These are phyloP conservation scores for Solanum habrochaites DNA, from an alignment of 257 asterid genomes.

Conservation along the genomic window DNA sequence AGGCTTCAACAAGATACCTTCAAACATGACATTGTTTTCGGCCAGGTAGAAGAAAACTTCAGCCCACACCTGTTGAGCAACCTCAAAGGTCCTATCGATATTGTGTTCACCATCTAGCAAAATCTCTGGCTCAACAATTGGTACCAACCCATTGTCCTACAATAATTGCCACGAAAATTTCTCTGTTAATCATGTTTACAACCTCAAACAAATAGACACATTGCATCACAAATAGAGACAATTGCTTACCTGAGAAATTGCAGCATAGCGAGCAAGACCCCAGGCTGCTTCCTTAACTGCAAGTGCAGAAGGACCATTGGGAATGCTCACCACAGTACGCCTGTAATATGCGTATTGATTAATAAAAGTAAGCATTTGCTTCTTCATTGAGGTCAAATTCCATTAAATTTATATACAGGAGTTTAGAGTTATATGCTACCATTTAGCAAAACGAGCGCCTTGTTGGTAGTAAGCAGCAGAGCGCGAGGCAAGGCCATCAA, in stretches of 20 bases:
- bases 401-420: background rate
- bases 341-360: slow-evolving; percentile 10
- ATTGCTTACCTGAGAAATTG: slow-evolving; percentile 50
- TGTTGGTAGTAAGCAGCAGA: slow-evolving; percentile 74
- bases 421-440: slow-evolving; percentile 12
- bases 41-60: slow-evolving; percentile 70
- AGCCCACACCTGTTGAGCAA: slow-evolving; percentile 61
- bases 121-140: slow-evolving; percentile 79
- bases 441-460: slow-evolving; percentile 71
- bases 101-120: slow-evolving; percentile 61
- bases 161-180: background rate
- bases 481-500: slow-evolving; percentile 77
- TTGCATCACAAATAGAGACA: background rate
- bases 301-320: slow-evolving; percentile 62
- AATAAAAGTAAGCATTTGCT: background rate
- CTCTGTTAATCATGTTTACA: background rate
- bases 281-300: slow-evolving; percentile 85
- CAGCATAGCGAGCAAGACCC: slow-evolving; percentile 84
- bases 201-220: background rate
- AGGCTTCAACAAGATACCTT: slow-evolving; percentile 68
- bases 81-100: slow-evolving; percentile 61
- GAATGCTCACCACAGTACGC: slow-evolving; percentile 78
- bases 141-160: slow-evolving; percentile 72
- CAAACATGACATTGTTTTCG: slow-evolving; percentile 51
- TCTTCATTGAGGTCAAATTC: background rate